Evolutionary conservation across 495 filamentous ascomycete genomes (phyloP).

Genomic region (Eremomyces bilateralis): DNA sequence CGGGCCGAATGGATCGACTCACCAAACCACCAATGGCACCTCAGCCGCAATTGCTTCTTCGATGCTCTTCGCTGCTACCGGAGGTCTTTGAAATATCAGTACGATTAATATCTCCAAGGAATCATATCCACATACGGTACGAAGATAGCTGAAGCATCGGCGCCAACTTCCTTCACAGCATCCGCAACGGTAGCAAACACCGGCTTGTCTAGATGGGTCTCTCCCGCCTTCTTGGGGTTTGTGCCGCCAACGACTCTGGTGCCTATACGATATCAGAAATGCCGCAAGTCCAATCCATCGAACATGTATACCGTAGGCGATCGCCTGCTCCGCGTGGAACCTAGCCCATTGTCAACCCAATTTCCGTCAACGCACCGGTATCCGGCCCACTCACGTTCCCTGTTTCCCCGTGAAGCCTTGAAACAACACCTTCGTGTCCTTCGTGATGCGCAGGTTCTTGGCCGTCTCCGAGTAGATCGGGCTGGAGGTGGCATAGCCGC

Average conservation of each 20-base stretch:
- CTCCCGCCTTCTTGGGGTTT: constrained; percentile 95
- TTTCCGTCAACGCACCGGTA: not conserved
- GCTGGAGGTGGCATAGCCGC: constrained; percentile 43
- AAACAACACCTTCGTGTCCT: constrained; percentile 81
- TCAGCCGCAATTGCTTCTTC: constrained; percentile 91
- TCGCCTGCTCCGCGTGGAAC: constrained; percentile 94
- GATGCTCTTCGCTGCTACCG: constrained; percentile 79
- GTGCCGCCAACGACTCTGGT: constrained; percentile 96
- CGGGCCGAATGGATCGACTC: constrained; percentile 9
- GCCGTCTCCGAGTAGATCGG: constrained; percentile 62
- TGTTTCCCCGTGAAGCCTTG: constrained; percentile 98
- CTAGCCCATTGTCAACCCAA: constrained; percentile 37
- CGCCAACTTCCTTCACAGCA: constrained; percentile 77
- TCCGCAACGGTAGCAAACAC: constrained; percentile 83
- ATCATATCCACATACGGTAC: constrained; percentile 47
- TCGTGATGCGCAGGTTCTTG: constrained; percentile 79
- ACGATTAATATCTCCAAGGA: not conserved
- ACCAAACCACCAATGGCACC: constrained; percentile 80
- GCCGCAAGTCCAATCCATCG: constrained; percentile 7
- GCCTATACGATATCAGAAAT: constrained; percentile 27
- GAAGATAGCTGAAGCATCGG: constrained; percentile 85
- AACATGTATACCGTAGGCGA: constrained; percentile 98
- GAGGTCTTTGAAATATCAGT: constrained; percentile 37
- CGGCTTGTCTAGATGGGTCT: constrained; percentile 69
- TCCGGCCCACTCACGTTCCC: constrained; percentile 62